These are phyloP conservation scores for Vanderwaltozyma polyspora DNA, from an alignment of 805 yeast genomes.

Conservation along the genomic window DNA sequence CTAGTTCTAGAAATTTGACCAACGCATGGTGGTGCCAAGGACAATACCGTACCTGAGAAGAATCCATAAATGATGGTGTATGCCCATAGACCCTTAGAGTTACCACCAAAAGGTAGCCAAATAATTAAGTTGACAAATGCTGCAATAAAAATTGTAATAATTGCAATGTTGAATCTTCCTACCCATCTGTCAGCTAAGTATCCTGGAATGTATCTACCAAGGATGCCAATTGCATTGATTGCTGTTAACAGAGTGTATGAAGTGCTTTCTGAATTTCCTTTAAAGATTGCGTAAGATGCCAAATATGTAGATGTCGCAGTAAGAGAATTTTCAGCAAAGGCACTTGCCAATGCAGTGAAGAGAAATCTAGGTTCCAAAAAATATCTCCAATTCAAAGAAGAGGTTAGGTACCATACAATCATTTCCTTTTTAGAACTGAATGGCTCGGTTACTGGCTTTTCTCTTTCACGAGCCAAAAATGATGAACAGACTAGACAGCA, in stretches of 20 bases:
- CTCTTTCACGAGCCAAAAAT: constrained; percentile 32
- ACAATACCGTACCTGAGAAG: constrained; percentile 43
- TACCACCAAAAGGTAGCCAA: constrained; percentile 36
- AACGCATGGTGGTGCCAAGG: constrained; percentile 48
- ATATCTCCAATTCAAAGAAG: constrained; percentile 25
- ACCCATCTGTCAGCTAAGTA: constrained; percentile 32
- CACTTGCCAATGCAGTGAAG: constrained; percentile 33
- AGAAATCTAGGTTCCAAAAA: constrained; percentile 35
- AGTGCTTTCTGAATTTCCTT: constrained; percentile 33
- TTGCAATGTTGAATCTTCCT: constrained; percentile 45
- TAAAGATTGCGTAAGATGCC: constrained; percentile 41
- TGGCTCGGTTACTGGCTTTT: constrained; percentile 22
- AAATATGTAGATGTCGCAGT: constrained; percentile 39
- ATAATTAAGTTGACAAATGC: constrained; percentile 28
- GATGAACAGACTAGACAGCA: constrained; percentile 29
- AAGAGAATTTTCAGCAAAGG: constrained; percentile 37
- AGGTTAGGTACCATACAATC: constrained; percentile 19
- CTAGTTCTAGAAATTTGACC: constrained; percentile 47
- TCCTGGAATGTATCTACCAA: constrained; percentile 38
- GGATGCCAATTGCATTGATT: constrained; percentile 35
- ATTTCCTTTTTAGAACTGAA: constrained; percentile 29
- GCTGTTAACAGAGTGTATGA: constrained; percentile 40
- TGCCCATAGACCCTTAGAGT: constrained; percentile 29
- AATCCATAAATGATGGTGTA: constrained; percentile 45
- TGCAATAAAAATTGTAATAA: constrained; percentile 27